Evolutionary conservation across 768 basidiomycete genomes (phyloP), one percentile per base, ranked within the genome.

Genomic region (Lactifluus volemus): DNA sequence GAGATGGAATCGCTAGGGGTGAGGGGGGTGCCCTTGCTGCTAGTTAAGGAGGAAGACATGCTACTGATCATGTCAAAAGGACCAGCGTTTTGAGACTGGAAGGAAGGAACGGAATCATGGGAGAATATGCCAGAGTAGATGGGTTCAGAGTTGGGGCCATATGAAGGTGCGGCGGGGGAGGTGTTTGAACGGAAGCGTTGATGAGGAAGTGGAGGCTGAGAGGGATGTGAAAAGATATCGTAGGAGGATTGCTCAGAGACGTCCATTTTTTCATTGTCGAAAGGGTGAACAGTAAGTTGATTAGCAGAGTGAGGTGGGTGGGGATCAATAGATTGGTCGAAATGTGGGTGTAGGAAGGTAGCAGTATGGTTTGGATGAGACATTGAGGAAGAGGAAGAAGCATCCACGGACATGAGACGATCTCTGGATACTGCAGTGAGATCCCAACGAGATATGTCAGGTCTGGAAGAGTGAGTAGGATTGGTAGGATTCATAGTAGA

Each of bases 11-110:
- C 88, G 67, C 72, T 84, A 38, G 87, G 86, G 12, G 86, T 86
- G 48, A 88, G 76, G 0, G 89, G 86, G 19, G 89, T 89, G 53
- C 84, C 85, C 72, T 88, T 89, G 63, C 86, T 87, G 53, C 59
- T 84, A 75, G 78, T 79, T 73, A 84, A 82, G 15, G 84, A 85
- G 3, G 84, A 84, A 25, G 84, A 76, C 21, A 85, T 74, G 64
- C 80, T 81, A 70, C 76, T 75, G 70, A 85, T 83, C 67, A 86
- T 79, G 70, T 86, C 85, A 73, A 86, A 89, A 11, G 83, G 77
- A 70, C 77, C 77, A 57, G 76, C 69, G 65, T 76, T 80, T 10
- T 81, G 74, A 48, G 76, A 73, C 38, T 77, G 76, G 72, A 86
- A 87, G 11, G 84, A 73, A 17, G 82, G 78, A 0, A 85, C 75